Evolutionary conservation across 805 yeast species (phyloP), one percentile per base, ranked within the genome.

Genomic region (Osmozyma mogii): DNA sequence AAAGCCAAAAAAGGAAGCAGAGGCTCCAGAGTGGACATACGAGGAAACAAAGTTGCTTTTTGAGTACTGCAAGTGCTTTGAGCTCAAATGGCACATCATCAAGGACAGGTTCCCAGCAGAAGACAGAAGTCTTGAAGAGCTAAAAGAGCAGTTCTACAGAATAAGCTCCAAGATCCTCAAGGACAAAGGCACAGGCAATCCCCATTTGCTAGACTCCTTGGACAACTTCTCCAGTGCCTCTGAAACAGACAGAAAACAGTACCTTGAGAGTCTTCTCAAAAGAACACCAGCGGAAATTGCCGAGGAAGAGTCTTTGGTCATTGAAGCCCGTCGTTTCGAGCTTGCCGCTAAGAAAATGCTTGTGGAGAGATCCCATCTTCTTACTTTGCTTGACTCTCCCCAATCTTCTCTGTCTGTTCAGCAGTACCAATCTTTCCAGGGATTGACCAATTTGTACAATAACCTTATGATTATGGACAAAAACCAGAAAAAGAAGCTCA

Each of bases 241-340:
- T 40, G 98, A 92, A 52, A 36, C 69, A 13, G 84, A 78, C 43
- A 71, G 98, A 37, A 92, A 92, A 44, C 72, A 72, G 29, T 89
- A 89, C 49, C 57, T 92, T 26, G 78, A 78, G 43, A 73, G 84
- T 37, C 60, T 92, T 22, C 64, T 89, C 24, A 75, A 76, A 21
- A 65, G 99, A 42, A 76, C 89, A 3, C 96, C 98, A 1, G 94
- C 96, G 0, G 98, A 92, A 51, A 84, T 92, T 25, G 97, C 97
- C 0, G 98, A 92, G 58, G 99, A 92, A 50, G 97, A 92, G 52
- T 85, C 95, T 0, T 63, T 92, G 28, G 84, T 92, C 8, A 78
- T 89, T 17, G 98, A 92, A 51, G 94, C 96, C 3, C 72, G 94
- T 28, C 78, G 89, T 40, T 84, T 92, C 38, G 97, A 92, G 49